phyloP scores from a whole-genome alignment of 169 alveolate genomes.

The Eimeria maxima region DNA sequence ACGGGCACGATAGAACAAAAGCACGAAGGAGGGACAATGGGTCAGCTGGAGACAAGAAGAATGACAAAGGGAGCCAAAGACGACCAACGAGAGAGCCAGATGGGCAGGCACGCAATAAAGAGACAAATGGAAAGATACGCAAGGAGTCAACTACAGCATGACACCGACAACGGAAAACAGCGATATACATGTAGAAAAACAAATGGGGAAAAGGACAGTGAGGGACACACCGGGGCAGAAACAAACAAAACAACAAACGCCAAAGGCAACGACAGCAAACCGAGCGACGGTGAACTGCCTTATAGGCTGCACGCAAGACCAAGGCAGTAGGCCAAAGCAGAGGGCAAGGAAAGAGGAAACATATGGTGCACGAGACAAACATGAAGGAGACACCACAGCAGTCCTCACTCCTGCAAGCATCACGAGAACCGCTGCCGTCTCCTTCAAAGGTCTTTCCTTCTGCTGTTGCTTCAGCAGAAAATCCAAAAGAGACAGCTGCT shows the following conservation, averaged over 20 bases:
- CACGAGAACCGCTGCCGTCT: background rate
- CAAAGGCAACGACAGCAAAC: background rate
- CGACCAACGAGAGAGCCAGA: too few relatives aligned
- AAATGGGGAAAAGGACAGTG: background rate
- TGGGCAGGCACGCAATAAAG: too few relatives aligned
- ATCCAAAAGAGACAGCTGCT: constrained; percentile 11
- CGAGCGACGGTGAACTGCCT: background rate
- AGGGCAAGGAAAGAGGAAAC: background rate
- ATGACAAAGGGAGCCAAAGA: background rate
- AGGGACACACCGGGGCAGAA: background rate
- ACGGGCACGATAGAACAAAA: background rate
- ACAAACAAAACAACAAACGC: background rate
- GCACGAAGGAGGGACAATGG: background rate
- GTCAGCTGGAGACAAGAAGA: background rate
- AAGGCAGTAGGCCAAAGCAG: background rate
- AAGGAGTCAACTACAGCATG: too few relatives aligned
- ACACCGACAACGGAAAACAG: too few relatives aligned
- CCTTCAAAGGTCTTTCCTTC: background rate
- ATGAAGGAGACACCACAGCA: background rate
- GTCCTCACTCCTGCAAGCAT: constrained; percentile 5
- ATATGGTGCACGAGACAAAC: background rate
- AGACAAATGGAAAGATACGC: too few relatives aligned
- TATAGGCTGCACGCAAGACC: background rate
- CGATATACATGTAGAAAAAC: too few relatives aligned
- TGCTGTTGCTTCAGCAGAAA: background rate